A percentile compares a stretch with the other conserved stretches of the same genome.
These are phyloP conservation scores for Chlorella sp. DNA, from an alignment of 139 green algal genomes.

Conservation along the genomic window DNA sequence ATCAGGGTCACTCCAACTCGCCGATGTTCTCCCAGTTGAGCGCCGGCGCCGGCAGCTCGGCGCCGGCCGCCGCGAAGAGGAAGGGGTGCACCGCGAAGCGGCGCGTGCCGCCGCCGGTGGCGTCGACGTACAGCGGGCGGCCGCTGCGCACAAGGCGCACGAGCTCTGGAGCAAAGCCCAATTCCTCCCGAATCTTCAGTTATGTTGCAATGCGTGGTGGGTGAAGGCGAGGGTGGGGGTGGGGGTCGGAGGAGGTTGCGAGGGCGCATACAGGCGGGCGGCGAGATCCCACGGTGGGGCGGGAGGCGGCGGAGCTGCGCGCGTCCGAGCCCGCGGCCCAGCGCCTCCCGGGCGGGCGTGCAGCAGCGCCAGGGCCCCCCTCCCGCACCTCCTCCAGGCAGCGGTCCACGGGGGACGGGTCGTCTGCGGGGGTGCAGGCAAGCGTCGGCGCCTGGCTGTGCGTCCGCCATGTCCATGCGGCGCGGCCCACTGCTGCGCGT, in stretches of 20 bases:
- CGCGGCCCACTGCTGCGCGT: background rate
- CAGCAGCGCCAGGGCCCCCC: too few species aligned
- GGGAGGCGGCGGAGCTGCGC: too few species aligned
- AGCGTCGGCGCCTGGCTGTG: too few species aligned
- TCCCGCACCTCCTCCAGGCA: too few species aligned
- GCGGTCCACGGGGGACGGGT: too few species aligned
- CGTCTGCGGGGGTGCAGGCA: too few species aligned
- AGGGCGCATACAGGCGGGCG: too few species aligned
- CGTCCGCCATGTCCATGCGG: background rate
- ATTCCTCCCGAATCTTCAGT: conserved; percentile 45
- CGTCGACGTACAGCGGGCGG: conserved; percentile 40
- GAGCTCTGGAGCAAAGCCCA: background rate
- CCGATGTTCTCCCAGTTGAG: conserved; percentile 55
- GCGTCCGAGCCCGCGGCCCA: too few species aligned
- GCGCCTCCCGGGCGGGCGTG: too few species aligned
- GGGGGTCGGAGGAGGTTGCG: background rate
- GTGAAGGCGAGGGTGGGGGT: background rate
- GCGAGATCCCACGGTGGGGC: too few species aligned
- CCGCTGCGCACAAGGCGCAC: conserved; percentile 33
- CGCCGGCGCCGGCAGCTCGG: background rate
- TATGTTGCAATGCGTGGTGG: too few species aligned
- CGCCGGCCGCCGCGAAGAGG: conserved; percentile 8
- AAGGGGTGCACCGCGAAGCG: conserved; percentile 52
- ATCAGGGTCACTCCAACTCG: background rate
- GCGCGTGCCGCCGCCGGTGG: conserved; percentile 5